Base-by-base conservation (phyloP, 768 basidiomycete genomes). In the Leccinum arenicola region DNA sequence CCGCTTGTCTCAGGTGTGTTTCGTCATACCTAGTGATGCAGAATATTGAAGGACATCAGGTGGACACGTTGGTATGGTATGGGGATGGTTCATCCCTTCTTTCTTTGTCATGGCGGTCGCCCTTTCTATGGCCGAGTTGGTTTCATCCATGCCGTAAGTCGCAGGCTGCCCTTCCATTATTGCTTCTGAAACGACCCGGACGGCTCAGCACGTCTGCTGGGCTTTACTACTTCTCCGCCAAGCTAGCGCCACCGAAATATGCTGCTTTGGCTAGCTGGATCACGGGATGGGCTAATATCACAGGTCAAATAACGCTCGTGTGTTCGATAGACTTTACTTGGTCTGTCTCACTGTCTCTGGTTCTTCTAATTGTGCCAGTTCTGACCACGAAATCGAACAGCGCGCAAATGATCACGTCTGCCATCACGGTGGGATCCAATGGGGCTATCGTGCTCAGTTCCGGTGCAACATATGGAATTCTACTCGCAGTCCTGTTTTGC, bases 361-460 rank as follows among this genome's bases (percentile, higher is more conserved):
- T 40, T 23, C 11, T 21, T 38, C 43, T 11, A n/a, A 31, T 27
- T 9, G 19, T 11, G 29, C 17, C 19, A 2, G 45, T 52, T 23
- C 35, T 60, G 21, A 61, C 36, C 8, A 33, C 19, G 19, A 40
- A 33, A 7, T 3, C 14, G 53, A 54, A 50, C 35, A 81, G 87
- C 60, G 88, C 88, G 7, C 86, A 89, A 70, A 89, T 89, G 88
- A 88, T 89, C 57, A 81, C 87, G 12, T 86, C 85, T 9, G 87
- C 86, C 2, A 81, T 90, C 43, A 78, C 83, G 10, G 86, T 89
- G 1, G 75, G 76, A 38, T 81, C 85, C 5, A 76, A 86, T 62
- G 86, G 84, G 14, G 70, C 74, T 12, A 74, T 77, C 21, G 74
- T 79, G 48, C 71, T 86, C n/a, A 78, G 82, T 50, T 60, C 79